Base-by-base conservation (phyloP, 2,329 filamentous ascomycete genomes). In the Diaporthe ilicicola region DNA sequence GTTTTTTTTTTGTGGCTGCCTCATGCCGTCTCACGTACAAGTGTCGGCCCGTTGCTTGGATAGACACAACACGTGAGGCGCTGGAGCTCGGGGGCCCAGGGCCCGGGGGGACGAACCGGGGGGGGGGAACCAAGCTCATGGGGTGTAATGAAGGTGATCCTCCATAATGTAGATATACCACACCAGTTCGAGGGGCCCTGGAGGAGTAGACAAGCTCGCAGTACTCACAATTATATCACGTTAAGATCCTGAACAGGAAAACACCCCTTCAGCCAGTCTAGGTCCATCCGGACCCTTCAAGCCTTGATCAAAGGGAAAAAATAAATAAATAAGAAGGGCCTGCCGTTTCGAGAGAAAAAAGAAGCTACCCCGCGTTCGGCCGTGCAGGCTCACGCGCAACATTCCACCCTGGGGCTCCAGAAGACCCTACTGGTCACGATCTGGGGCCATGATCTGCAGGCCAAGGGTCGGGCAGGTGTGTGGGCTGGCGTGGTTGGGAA, bases 381-480 rank as follows among this genome's bases (percentile, higher is more conserved):
- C 59, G 42, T 48, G 59, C 29, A 62, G 42, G 42, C 42, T 34
- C 59, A 37, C 56, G 27, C 59, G 29, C 59, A 39, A 13, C 24
- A 29, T 61, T 61, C 24, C 37, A 55, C 34, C 8, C 37, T 6
- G 17, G 55, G 37, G 13, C 29, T 48, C 27, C 59, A 48, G 27
- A 62, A n/a, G 42, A 62, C 42, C 59, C 42, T 62, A 62, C 59
- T 62, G 59, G 59, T n/a, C 42, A 62, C 59, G 59, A 62, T 62
- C 56, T 62, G 56, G 42, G 44, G 32, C 42, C 59, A 27, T 64
- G 59, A 64, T 64, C 59, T 64, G 44, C 44, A n/a, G n/a, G 59
- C 44, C 59, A 64, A 64, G 59, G 17, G 19, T 64, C 7, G 29
- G 3, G 59, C 44, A 22, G 44, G 44, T n/a, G 44, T 37, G 29